Conservation (phyloP, 306 rosid species). For the Casuarina glauca region DNA sequence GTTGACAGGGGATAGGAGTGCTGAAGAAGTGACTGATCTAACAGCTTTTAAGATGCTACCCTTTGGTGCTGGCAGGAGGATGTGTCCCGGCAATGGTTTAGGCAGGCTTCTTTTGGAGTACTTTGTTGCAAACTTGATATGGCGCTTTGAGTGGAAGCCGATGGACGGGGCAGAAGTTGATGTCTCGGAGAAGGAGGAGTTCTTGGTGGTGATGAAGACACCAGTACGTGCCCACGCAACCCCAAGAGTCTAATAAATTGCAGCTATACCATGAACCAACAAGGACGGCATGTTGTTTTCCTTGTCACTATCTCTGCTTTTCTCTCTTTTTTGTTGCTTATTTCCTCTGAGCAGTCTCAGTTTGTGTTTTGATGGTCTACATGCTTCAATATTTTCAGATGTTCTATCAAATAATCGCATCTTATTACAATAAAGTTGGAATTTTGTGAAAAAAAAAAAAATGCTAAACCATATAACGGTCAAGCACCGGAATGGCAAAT, state of each 20-base stretch:
- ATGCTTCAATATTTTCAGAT: no score
- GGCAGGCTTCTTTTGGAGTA: neutral
- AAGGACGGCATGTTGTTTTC: no score
- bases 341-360: no score
- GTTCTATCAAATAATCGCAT: no score
- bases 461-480: no score
- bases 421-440: no score
- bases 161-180: neutral
- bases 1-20: neutral
- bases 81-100: neutral
- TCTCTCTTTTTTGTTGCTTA: no score
- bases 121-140: neutral
- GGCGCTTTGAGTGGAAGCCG: neutral
- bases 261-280: no score
- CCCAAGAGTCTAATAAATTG: neutral
- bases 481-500: no score
- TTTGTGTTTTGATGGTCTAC: no score
- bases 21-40: neutral
- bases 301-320: no score
- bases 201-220: conserved; percentile 1
- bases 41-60: conserved; percentile 4
- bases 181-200: neutral
- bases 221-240: neutral
- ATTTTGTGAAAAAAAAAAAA: no score
- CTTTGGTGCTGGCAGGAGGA: conserved; percentile 4